Evolutionary conservation across 129 eudicot genomes (phyloP).

Genomic region (Lactuca saligna): DNA sequence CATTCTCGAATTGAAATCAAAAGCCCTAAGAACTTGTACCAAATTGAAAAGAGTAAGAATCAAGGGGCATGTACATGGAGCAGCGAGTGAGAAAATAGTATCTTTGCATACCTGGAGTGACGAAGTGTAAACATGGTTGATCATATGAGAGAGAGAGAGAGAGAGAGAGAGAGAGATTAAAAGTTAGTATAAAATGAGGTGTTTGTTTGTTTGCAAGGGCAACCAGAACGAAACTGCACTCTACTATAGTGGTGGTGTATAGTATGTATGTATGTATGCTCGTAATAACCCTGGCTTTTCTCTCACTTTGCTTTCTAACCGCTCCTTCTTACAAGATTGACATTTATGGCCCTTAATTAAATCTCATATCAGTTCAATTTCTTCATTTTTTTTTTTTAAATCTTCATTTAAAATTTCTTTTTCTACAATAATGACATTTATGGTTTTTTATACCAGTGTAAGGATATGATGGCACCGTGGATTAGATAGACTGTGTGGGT

Average conservation of each 20-base stretch:
- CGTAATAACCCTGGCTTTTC: constrained; percentile 9
- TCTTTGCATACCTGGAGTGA: constrained; percentile 41
- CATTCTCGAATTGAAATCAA: constrained; percentile 11
- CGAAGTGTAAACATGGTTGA: constrained; percentile 35
- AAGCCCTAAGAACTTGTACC: constrained; percentile 12
- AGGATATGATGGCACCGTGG: no score
- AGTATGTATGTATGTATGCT: not conserved
- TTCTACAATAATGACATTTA: no score
- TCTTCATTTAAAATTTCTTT: no score
- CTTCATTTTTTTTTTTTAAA: not conserved
- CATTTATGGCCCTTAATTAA: not conserved
- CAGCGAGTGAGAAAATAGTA: constrained; percentile 28
- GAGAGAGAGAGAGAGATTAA: constrained; percentile 11
- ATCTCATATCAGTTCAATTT: not conserved
- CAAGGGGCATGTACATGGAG: constrained; percentile 16
- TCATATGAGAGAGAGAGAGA: constrained; percentile 25
- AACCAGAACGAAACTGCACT: constrained; percentile 22
- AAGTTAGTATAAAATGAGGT: constrained; percentile 23
- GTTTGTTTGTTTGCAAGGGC: constrained; percentile 42
- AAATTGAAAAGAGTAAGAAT: constrained; percentile 14
- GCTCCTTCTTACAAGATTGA: not conserved
- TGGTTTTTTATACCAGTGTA: no score
- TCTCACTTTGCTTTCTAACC: constrained; percentile 1
- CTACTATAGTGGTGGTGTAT: not conserved
- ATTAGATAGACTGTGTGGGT: no score